Percentiles rank a stretch among this genome's conserved stretches.
phyloP scores from a whole-genome alignment of 225 moss, liverwort and hornwort species.

The Sphagnum contortum region DNA sequence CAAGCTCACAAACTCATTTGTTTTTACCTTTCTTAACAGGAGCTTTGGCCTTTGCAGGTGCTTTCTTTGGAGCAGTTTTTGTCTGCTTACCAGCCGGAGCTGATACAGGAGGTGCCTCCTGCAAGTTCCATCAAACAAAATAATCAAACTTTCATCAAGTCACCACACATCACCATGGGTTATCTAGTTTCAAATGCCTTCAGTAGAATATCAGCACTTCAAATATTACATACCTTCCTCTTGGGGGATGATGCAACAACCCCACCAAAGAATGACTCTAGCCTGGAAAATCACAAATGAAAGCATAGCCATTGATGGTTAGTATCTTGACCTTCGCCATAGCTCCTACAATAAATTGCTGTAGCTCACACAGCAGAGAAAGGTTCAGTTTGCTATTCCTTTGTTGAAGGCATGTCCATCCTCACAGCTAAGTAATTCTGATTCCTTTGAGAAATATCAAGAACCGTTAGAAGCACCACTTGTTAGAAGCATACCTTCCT shows the following conservation, averaged over 20 bases:
- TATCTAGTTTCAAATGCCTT: no score
- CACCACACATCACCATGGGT: no score
- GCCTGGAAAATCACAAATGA: constrained; percentile 13
- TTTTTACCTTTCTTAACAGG: constrained; percentile 29
- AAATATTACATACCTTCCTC: constrained; percentile 27
- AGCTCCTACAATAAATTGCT: no score
- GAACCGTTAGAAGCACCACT: neutral
- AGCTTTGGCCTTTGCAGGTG: constrained; percentile 8
- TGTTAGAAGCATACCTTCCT: constrained; percentile 48
- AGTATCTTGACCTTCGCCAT: no score
- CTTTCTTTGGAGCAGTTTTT: constrained; percentile 40
- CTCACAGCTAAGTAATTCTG: no score
- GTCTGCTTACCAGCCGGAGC: constrained; percentile 37
- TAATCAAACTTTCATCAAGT: no score
- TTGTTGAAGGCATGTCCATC: no score
- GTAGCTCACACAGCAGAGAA: no score
- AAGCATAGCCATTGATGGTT: neutral
- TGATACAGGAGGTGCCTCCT: constrained; percentile 44
- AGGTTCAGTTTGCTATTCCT: no score
- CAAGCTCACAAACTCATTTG: constrained; percentile 16
- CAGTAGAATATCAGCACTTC: no score
- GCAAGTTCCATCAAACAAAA: neutral
- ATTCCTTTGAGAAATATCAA: neutral
- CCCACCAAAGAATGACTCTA: constrained; percentile 52
- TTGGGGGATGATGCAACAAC: constrained; percentile 32